phyloP scores from a whole-genome alignment of 768 basidiomycete genomes.

The Pleurotus pulmonarius region DNA sequence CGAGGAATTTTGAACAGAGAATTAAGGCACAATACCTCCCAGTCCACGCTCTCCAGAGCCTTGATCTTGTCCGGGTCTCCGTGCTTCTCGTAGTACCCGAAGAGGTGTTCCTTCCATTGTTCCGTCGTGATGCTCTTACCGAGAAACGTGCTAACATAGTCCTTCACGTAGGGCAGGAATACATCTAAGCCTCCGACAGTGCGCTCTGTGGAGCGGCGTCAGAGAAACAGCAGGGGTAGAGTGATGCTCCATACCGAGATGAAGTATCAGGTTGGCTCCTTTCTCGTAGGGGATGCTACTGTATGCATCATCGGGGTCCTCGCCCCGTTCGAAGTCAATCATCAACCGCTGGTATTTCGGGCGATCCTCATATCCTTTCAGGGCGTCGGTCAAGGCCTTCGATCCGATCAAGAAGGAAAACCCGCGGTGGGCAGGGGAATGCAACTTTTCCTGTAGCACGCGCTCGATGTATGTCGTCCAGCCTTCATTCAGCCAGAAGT shows the following conservation, averaged over 20 bases:
- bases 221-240: neutral
- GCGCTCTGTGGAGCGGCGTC: slow-evolving; percentile 38
- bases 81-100: slow-evolving; percentile 59
- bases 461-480: slow-evolving; percentile 95
- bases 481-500: slow-evolving; percentile 91
- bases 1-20: neutral
- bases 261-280: slow-evolving; percentile 83
- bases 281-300: slow-evolving; percentile 80
- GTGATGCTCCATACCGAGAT: slow-evolving; percentile 56
- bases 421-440: slow-evolving; percentile 73
- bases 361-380: slow-evolving; percentile 52
- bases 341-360: slow-evolving; percentile 81
- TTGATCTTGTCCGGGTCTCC: slow-evolving; percentile 60
- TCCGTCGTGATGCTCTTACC: slow-evolving; percentile 81
- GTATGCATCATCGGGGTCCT: slow-evolving; percentile 80
- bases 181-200: slow-evolving; percentile 78
- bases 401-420: slow-evolving; percentile 78
- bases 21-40: slow-evolving; percentile 53
- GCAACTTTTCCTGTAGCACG: slow-evolving; percentile 63
- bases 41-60: slow-evolving; percentile 66
- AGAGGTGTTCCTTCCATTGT: slow-evolving; percentile 81
- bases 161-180: slow-evolving; percentile 79
- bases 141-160: slow-evolving; percentile 80
- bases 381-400: slow-evolving; percentile 66
- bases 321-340: slow-evolving; percentile 66